phyloP scores from a whole-genome alignment of 495 filamentous ascomycete genomes.

The Umbilicaria muhlenbergii region DNA sequence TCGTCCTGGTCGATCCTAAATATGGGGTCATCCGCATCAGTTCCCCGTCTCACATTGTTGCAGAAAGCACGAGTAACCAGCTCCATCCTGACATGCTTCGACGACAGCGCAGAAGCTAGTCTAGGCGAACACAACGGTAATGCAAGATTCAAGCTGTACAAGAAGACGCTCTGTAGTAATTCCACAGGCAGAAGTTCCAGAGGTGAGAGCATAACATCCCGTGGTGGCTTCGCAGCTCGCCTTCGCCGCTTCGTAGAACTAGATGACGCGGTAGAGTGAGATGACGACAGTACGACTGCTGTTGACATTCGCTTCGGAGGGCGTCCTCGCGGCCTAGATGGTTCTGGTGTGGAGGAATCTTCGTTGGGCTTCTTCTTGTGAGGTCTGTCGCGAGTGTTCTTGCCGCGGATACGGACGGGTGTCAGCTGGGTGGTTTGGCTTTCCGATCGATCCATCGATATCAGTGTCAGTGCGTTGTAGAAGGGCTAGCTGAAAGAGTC shows the following conservation, averaged over 20 bases:
- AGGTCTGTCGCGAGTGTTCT: background rate
- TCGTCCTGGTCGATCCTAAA: background rate
- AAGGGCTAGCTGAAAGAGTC: too few relatives aligned
- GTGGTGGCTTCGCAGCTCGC: background rate
- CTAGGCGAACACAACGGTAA: conserved; percentile 28
- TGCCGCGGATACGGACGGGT: conserved; percentile 12
- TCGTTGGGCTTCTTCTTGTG: conserved; percentile 9
- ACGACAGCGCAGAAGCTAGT: conserved; percentile 23
- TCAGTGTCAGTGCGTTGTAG: too few relatives aligned
- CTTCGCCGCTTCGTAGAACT: too few relatives aligned
- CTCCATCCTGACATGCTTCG: conserved; percentile 3
- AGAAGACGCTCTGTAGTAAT: conserved; percentile 36
- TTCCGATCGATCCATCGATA: too few relatives aligned
- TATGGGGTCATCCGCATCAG: background rate
- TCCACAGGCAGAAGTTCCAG: conserved; percentile 38
- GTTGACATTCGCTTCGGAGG: background rate
- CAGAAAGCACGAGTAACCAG: conserved; percentile 1
- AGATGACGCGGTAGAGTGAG: too few relatives aligned
- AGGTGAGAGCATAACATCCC: conserved; percentile 17
- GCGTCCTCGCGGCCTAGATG: conserved; percentile 1
- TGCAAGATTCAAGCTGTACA: conserved; percentile 31
- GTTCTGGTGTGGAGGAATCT: conserved; percentile 3
- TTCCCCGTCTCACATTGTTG: background rate
- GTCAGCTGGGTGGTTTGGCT: background rate
- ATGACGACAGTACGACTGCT: too few relatives aligned